These are phyloP conservation scores for Jatropha podagrica DNA, from an alignment of 441 rosid species.

Conservation along the genomic window DNA sequence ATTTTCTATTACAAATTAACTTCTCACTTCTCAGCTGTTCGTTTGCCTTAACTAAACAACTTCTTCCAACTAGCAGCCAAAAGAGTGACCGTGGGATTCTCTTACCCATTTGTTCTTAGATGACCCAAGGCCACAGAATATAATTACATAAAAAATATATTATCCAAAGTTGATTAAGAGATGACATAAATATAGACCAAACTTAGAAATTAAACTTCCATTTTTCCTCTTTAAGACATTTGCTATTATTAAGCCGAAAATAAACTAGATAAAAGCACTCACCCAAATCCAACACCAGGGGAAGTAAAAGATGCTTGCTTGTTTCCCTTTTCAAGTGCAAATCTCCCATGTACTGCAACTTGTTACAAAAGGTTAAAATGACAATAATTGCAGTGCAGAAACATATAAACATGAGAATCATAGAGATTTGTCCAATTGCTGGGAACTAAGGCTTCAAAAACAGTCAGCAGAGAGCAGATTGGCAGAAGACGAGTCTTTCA, in stretches of 20 bases:
- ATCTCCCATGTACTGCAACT: conserved; percentile 30
- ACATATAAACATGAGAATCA: conserved; percentile 44
- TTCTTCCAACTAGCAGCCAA: conserved; percentile 2
- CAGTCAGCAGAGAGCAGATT: conserved; percentile 24
- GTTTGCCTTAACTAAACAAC: conserved; percentile 10
- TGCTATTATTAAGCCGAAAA: too few relatives aligned
- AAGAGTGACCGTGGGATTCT: neutral
- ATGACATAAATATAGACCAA: neutral
- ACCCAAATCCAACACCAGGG: neutral
- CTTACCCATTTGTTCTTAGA: neutral
- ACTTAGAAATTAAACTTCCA: too few relatives aligned
- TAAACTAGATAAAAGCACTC: too few relatives aligned
- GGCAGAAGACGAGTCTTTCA: conserved; percentile 27
- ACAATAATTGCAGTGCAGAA: conserved; percentile 29
- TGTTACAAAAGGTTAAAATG: conserved; percentile 26
- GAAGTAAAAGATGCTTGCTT: conserved; percentile 19
- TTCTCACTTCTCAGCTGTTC: neutral
- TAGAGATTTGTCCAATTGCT: conserved; percentile 39
- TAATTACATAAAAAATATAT: neutral
- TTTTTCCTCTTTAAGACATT: too few relatives aligned
- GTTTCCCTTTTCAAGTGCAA: conserved; percentile 25
- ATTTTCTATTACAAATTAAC: neutral
- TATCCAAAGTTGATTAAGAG: neutral
- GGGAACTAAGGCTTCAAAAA: conserved; percentile 33
- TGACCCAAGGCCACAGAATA: too few relatives aligned